These are phyloP conservation scores for Betula pendula DNA, from an alignment of 306 rosid genomes.

Conservation along the genomic window DNA sequence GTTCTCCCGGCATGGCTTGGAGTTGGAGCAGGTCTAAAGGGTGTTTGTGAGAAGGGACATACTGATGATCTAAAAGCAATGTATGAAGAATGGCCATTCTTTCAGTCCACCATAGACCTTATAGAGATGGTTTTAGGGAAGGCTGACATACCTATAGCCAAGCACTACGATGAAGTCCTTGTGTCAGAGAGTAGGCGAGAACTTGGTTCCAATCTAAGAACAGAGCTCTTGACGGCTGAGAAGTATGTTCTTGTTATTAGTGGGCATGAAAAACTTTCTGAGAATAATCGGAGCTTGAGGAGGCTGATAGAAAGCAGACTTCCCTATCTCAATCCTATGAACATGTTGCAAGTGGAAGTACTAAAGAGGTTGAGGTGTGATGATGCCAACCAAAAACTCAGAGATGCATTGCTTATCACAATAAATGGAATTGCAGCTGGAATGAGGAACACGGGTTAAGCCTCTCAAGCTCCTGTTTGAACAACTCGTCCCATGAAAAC, in stretches of 20 bases:
- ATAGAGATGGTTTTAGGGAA: constrained; percentile 94
- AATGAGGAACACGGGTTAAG: constrained; percentile 90
- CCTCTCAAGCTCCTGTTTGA: constrained; percentile 27
- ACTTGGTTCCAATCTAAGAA: constrained; percentile 62
- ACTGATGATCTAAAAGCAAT: constrained; percentile 77
- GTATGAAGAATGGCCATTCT: constrained; percentile 96
- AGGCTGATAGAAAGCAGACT: constrained; percentile 90
- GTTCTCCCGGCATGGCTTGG: constrained; percentile 99
- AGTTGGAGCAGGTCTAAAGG: constrained; percentile 84
- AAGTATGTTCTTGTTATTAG: constrained; percentile 66
- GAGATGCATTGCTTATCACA: constrained; percentile 94
- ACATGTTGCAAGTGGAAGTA: constrained; percentile 91
- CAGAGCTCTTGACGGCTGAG: constrained; percentile 67
- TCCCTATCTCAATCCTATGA: constrained; percentile 86
- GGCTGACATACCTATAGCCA: constrained; percentile 83
- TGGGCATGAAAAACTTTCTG: constrained; percentile 78
- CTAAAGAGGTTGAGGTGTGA: constrained; percentile 80
- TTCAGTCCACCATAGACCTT: constrained; percentile 80
- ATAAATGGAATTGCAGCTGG: constrained; percentile 96
- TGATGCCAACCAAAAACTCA: constrained; percentile 62
- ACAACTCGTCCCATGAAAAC: background rate
- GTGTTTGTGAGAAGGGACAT: constrained; percentile 77
- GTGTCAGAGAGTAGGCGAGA: constrained; percentile 67
- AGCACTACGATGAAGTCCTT: constrained; percentile 91
- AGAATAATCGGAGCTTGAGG: constrained; percentile 78